Evolutionary conservation across 768 basidiomycete genomes (phyloP), one percentile per base, ranked within the genome.

Genomic region (Aureoboletus auriporus): DNA sequence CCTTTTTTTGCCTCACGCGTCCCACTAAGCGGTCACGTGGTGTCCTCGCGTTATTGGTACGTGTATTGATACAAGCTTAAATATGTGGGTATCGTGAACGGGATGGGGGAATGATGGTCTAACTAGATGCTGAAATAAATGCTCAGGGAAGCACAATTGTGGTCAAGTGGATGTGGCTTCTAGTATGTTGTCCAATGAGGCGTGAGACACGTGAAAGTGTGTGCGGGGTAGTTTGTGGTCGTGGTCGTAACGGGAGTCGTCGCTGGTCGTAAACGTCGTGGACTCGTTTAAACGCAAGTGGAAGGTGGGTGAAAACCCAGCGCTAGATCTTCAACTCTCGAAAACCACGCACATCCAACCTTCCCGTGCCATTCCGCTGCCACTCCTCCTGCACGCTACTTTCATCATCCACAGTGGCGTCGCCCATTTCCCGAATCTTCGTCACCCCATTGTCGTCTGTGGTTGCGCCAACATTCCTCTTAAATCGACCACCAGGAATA

Each of bases 321-420:
- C 40, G 40, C 59, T 69, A 81, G 52, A 89, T 89, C 76, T 78
- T 85, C 65, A 89, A 64, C 69, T 89, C 87, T 56, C 85, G 71
- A 65, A 89, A 89, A 45, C 86, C 86, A 45, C 86, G 73, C 45
- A 89, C 85, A 63, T 89, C 86, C 50, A 89, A 64, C 58, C 86
- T 70, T 43, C 86, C 86, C 29, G 79, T 77, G 53, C 86, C 86
- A 66, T 84, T 89, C 64, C 68, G 74, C 59, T 67, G 70, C 86
- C 86, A 88, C 61, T 77, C 79, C 6, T 63, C 72, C 12, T 67
- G 65, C 31, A 56, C 60, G 20, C 56, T 57, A 2, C 59, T 59
- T 40, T 68, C 72, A 14, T 70, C 68, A 28, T 66, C 73, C 14
- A 62, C 61, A 33, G 52, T 62, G 33, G 59, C 56, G 9, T 60